Conservation (phyloP, 805 yeast species). For the Cyberlindnera americana region DNA sequence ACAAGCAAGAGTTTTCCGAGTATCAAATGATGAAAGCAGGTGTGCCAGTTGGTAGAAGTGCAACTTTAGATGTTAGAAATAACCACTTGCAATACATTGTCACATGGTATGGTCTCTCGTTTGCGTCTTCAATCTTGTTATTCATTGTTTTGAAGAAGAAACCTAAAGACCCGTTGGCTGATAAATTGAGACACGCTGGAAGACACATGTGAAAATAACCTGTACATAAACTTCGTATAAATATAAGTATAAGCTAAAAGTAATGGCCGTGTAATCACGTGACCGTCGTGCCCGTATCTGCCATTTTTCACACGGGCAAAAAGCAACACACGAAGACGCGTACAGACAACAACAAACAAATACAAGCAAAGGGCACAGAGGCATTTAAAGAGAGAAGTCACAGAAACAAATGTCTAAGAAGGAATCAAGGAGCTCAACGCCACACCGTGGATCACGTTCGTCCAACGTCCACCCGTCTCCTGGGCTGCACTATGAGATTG, state of each 20-base stretch:
- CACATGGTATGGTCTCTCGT: conserved; percentile 90
- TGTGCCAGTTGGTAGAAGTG: conserved; percentile 82
- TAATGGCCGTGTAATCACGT: no score
- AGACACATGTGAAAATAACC: conserved; percentile 31
- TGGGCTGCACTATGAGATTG: conserved; percentile 42
- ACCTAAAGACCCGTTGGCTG: conserved; percentile 37
- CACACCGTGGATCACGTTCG: conserved; percentile 38
- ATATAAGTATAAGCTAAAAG: neutral
- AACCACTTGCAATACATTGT: conserved; percentile 89
- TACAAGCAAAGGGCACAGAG: neutral
- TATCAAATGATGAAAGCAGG: conserved; percentile 73
- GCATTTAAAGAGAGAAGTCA: neutral
- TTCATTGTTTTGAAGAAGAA: conserved; percentile 45
- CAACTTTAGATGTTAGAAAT: conserved; percentile 79
- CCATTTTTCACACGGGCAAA: no score
- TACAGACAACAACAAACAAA: neutral
- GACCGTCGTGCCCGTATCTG: no score
- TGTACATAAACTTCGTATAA: neutral
- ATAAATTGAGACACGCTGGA: conserved; percentile 48
- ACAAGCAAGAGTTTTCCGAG: conserved; percentile 42
- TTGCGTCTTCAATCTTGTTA: conserved; percentile 69
- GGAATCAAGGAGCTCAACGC: conserved; percentile 29
- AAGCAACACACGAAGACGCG: no score
- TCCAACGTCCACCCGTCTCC: conserved; percentile 38
- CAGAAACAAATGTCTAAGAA: conserved; percentile 16